Conservation (phyloP, 257 asterid genomes). For the Solanum lignicaule region DNA sequence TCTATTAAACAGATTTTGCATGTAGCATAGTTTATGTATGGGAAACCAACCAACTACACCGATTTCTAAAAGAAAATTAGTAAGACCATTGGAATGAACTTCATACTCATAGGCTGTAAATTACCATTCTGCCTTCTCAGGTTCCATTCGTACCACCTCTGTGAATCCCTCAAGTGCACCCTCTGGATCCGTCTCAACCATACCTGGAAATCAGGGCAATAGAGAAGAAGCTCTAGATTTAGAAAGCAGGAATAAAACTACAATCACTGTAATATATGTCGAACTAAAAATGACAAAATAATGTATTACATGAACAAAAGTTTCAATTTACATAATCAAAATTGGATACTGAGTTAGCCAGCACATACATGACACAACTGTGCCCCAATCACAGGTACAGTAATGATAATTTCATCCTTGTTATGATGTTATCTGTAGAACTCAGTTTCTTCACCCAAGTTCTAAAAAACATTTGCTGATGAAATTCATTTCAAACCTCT, state of each 20-base stretch:
- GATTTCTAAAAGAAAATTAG: background rate
- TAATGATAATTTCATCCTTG: background rate
- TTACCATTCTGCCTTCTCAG: constrained; percentile 92
- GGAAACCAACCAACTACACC: background rate
- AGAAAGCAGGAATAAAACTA: background rate
- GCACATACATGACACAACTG: background rate
- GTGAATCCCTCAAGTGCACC: constrained; percentile 86
- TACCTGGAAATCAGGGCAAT: constrained; percentile 30
- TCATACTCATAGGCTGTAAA: background rate
- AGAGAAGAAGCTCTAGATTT: background rate
- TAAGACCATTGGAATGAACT: background rate
- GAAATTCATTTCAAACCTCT: background rate
- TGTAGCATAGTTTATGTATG: background rate
- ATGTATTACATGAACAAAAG: background rate
- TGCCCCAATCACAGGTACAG: background rate
- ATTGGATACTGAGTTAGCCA: background rate
- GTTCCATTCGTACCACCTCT: constrained; percentile 89
- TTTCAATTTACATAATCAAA: background rate
- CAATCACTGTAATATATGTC: background rate
- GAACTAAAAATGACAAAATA: background rate
- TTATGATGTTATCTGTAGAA: background rate
- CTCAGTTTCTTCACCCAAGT: background rate
- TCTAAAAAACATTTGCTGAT: background rate
- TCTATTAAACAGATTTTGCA: background rate
- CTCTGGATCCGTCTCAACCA: constrained; percentile 85